phyloP scores from a whole-genome alignment of 2,329 filamentous ascomycete species.

The Scedosporium apiospermum region DNA sequence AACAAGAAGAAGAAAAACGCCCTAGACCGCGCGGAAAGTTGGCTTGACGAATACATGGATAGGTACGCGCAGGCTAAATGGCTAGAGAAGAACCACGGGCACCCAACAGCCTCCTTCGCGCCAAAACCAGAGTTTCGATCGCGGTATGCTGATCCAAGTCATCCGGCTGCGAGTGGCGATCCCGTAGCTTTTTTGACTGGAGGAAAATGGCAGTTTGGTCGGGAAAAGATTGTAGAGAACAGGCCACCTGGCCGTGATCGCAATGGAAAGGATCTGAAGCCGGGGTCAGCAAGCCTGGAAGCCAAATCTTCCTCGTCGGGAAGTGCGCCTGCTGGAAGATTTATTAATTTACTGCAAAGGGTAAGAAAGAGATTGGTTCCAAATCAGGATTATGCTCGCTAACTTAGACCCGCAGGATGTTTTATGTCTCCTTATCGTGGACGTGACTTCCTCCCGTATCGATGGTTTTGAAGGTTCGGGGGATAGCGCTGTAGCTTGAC shows the following conservation, averaged over 20 bases:
- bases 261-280: not conserved
- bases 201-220: constrained; percentile 7
- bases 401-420: too few species aligned
- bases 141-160: constrained; percentile 17
- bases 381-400: too few species aligned
- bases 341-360: constrained; percentile 1
- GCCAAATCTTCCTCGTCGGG: not conserved
- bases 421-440: too few species aligned
- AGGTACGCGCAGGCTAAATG: constrained; percentile 13
- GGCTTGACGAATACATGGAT: constrained; percentile 14
- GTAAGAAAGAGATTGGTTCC: not conserved
- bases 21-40: constrained; percentile 12
- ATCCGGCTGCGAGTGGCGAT: constrained; percentile 17
- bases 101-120: constrained; percentile 11
- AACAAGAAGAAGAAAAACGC: constrained; percentile 7
- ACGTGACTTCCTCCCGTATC: too few species aligned
- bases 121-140: constrained; percentile 16
- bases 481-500: too few species aligned
- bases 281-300: not conserved
- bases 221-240: not conserved
- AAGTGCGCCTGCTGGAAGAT: not conserved
- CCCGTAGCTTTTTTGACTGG: constrained; percentile 16
- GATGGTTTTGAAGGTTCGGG: too few species aligned
- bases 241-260: not conserved
- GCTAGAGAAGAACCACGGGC: constrained; percentile 11